Conservation (phyloP, 345 rosid genomes). For the Orychophragmus violaceus region DNA sequence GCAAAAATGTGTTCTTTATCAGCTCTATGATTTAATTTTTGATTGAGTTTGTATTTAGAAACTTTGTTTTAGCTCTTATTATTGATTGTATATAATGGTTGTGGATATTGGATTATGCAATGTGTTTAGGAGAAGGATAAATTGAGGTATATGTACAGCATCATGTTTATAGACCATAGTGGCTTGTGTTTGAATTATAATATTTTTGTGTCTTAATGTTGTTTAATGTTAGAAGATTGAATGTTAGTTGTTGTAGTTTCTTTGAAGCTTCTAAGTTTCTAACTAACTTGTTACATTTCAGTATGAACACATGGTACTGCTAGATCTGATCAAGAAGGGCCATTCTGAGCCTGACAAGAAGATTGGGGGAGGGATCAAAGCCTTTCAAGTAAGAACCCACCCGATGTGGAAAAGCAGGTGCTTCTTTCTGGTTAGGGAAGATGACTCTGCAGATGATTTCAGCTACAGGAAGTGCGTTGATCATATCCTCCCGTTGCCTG, state of each 20-base stretch:
- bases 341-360: conserved; percentile 69
- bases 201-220: neutral
- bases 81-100: neutral
- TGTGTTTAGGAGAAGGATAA: neutral
- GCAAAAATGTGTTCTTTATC: neutral
- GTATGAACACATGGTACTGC: conserved; percentile 73
- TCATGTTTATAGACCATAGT: neutral
- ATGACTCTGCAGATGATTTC: conserved; percentile 72
- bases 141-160: neutral
- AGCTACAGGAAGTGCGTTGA: conserved; percentile 97
- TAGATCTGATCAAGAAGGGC: conserved; percentile 82
- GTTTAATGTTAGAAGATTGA: neutral
- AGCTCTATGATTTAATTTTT: neutral
- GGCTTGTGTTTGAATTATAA: neutral
- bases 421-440: conserved; percentile 77
- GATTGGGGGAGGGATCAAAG: conserved; percentile 66
- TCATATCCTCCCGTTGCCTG: conserved; percentile 78
- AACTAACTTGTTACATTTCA: conserved; percentile 21
- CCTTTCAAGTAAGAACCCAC: conserved; percentile 69
- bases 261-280: neutral
- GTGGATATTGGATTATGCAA: neutral
- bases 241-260: neutral
- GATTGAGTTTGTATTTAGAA: neutral
- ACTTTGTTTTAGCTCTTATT: neutral
- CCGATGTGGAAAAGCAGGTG: conserved; percentile 73